phyloP scores from a whole-genome alignment of 108 stramenopile genomes.

The Nitzschia inconspicua region DNA sequence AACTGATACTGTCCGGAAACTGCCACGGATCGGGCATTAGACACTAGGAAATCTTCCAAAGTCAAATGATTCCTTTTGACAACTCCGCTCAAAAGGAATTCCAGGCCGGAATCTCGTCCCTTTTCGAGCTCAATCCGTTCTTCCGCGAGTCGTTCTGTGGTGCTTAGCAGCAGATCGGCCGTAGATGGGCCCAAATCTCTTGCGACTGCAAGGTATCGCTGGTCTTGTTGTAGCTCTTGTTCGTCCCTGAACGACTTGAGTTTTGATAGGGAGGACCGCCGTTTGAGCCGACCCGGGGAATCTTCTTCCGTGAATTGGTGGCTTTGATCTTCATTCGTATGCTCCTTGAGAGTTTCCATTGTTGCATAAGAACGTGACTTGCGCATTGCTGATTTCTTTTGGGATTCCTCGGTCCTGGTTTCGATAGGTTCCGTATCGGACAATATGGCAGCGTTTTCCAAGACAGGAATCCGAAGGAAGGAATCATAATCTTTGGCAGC shows the following conservation, averaged over 20 bases:
- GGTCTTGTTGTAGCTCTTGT: slow-evolving; percentile 5
- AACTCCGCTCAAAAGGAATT: slow-evolving; percentile 68
- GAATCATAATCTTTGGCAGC: slow-evolving; percentile 46
- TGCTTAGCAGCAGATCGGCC: slow-evolving; percentile 60
- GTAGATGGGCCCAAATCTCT: slow-evolving; percentile 55
- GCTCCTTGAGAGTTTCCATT: not conserved
- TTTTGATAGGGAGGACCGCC: not conserved
- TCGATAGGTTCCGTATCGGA: not conserved
- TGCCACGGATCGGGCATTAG: slow-evolving; percentile 71
- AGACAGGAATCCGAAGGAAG: slow-evolving; percentile 57
- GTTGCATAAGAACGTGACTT: not conserved
- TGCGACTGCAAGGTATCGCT: slow-evolving; percentile 32
- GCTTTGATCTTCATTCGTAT: not conserved
- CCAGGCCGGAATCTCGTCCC: slow-evolving; percentile 39
- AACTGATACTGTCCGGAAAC: slow-evolving; percentile 64
- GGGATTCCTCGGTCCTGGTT: not conserved
- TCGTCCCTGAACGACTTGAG: slow-evolving; percentile 10
- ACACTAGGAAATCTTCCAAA: slow-evolving; percentile 71
- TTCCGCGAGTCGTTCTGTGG: slow-evolving; percentile 55
- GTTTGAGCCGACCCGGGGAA: not conserved
- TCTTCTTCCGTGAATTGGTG: not conserved
- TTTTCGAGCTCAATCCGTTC: slow-evolving; percentile 40
- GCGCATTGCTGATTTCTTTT: not conserved
- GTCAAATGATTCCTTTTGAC: slow-evolving; percentile 90
- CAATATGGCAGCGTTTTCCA: slow-evolving; percentile 10